These are phyloP conservation scores for Penicillium sp. DNA, from an alignment of 2,329 filamentous ascomycete species.

Conservation along the genomic window DNA sequence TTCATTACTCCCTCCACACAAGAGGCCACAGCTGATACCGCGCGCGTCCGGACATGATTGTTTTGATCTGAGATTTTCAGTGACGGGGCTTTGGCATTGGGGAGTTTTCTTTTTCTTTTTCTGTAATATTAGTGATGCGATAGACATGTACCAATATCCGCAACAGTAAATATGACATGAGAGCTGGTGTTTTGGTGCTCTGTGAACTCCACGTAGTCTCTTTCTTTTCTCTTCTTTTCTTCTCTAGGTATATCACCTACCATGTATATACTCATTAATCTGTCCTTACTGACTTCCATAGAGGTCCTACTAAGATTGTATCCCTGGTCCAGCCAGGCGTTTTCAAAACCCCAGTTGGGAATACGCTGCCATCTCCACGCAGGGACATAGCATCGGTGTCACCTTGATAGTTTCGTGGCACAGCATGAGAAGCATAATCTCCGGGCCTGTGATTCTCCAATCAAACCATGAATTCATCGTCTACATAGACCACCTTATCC, in stretches of 20 bases:
- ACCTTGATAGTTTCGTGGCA: background rate
- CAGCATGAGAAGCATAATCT: background rate
- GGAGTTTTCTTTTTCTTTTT: conserved; percentile 13
- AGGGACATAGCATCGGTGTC: conserved; percentile 6
- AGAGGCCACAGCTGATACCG: conserved; percentile 43
- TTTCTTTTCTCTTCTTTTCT: no score
- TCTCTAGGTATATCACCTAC: no score
- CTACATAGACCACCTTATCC: background rate
- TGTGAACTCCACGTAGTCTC: background rate
- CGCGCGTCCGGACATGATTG: conserved; percentile 49
- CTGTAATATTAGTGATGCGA: conserved; percentile 42
- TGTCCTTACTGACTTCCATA: background rate
- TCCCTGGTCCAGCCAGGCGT: background rate
- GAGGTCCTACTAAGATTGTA: background rate
- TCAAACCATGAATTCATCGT: background rate
- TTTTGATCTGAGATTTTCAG: background rate
- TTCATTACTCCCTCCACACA: conserved; percentile 51
- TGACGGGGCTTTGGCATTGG: background rate
- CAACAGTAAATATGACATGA: conserved; percentile 26
- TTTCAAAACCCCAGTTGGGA: conserved; percentile 7
- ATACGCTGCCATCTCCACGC: conserved; percentile 2
- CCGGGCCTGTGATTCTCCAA: background rate
- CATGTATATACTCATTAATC: no score
- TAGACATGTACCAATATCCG: conserved; percentile 42
- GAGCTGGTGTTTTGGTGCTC: background rate